Conservation (phyloP, 176 grass and related monocot genomes). For the Miscanthus lutarioriparius region DNA sequence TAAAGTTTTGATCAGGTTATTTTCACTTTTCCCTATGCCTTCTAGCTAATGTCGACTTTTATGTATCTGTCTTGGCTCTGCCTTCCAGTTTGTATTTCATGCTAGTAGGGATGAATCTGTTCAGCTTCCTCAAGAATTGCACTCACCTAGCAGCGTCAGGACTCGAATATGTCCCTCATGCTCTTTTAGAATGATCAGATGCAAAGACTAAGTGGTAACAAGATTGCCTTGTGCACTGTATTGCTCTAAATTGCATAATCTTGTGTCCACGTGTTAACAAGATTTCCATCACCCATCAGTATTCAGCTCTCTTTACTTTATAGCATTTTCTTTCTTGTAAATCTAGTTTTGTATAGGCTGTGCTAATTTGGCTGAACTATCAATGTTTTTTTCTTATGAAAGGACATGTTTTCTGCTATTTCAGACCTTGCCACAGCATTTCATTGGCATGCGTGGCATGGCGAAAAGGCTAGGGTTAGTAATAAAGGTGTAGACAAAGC, state of each 20-base stretch:
- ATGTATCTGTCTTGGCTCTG: not conserved
- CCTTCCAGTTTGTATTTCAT: constrained; percentile 20
- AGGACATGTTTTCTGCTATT: too few species aligned
- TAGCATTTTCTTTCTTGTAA: not conserved
- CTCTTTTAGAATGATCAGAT: constrained; percentile 47
- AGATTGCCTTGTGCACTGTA: not conserved
- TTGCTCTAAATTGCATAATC: constrained; percentile 19
- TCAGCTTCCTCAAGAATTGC: constrained; percentile 39
- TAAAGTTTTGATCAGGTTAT: constrained; percentile 47
- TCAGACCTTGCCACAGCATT: too few species aligned
- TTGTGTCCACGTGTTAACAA: constrained; percentile 14
- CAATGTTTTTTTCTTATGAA: too few species aligned
- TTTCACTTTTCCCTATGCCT: not conserved
- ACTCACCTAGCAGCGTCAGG: constrained; percentile 49
- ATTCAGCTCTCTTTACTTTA: constrained; percentile 2
- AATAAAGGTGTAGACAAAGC: too few species aligned
- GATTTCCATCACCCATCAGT: not conserved
- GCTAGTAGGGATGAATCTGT: constrained; percentile 45
- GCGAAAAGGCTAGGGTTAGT: too few species aligned
- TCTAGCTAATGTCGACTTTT: not conserved
- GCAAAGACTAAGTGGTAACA: too few species aligned
- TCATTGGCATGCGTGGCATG: too few species aligned
- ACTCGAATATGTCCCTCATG: constrained; percentile 32
- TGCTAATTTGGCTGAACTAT: too few species aligned
- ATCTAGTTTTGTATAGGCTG: too few species aligned